Evolutionary conservation across 2,329 filamentous ascomycete species (phyloP).

Genomic region (Daldinia sp.): DNA sequence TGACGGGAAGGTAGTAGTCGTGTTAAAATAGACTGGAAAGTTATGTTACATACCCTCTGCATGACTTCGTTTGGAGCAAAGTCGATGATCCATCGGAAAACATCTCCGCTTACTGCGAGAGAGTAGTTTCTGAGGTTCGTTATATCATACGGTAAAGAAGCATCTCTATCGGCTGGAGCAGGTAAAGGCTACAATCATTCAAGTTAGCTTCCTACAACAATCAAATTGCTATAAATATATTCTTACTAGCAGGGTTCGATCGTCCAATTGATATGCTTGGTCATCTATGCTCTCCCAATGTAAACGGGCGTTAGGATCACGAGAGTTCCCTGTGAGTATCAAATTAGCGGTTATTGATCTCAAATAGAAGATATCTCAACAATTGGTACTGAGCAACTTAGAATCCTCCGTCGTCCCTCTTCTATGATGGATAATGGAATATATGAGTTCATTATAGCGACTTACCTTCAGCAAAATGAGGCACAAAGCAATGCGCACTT

Average conservation of each 20-base stretch:
- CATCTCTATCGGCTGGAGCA: constrained; percentile 77
- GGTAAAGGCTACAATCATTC: constrained; percentile 70
- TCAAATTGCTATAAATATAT: constrained; percentile 4
- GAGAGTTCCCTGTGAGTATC: constrained; percentile 68
- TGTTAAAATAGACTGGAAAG: background rate
- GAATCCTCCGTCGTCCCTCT: background rate
- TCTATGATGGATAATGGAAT: background rate
- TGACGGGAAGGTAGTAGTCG: background rate
- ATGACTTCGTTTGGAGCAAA: constrained; percentile 85
- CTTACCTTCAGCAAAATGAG: constrained; percentile 82
- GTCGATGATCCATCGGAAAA: constrained; percentile 96
- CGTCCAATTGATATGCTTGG: constrained; percentile 79
- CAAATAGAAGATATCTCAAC: background rate
- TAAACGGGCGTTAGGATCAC: constrained; percentile 78
- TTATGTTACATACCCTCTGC: constrained; percentile 65
- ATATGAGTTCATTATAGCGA: constrained; percentile 3
- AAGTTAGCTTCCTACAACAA: constrained; percentile 9
- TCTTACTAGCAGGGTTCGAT: constrained; percentile 76
- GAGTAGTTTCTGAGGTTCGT: constrained; percentile 87
- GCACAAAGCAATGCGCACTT: constrained; percentile 90
- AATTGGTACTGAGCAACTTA: background rate
- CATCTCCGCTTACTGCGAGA: constrained; percentile 89
- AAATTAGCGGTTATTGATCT: constrained; percentile 27
- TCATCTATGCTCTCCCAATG: constrained; percentile 98
- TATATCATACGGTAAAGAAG: constrained; percentile 87